Conservation (phyloP, 345 rosid species). For the Eucalyptus erythrocorys region DNA sequence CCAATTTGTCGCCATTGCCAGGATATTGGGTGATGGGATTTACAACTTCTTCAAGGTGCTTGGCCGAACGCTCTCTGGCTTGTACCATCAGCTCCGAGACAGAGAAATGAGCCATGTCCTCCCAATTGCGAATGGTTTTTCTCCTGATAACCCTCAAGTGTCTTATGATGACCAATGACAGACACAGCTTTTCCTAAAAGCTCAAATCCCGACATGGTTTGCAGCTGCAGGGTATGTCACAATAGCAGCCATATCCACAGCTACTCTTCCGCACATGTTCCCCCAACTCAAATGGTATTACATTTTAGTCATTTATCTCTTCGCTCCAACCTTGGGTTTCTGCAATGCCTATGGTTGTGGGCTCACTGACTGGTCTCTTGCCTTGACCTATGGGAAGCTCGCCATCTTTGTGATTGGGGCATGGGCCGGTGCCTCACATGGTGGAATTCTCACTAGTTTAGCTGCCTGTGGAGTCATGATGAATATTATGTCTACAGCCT, state of each 20-base stretch:
- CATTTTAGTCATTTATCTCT: constrained; percentile 7
- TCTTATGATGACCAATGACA: constrained; percentile 4
- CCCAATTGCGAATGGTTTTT: background rate
- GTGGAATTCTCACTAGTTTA: constrained; percentile 7
- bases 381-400: constrained; percentile 1
- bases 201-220: constrained; percentile 5
- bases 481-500: constrained; percentile 8
- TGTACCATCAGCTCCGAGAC: background rate
- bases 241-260: background rate
- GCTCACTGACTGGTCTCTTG: constrained; percentile 8
- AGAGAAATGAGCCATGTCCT: background rate
- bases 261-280: constrained; percentile 1
- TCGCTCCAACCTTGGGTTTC: constrained; percentile 3
- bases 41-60: constrained; percentile 8
- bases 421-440: constrained; percentile 5
- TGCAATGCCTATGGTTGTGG: constrained; percentile 15
- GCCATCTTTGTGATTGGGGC: constrained; percentile 9
- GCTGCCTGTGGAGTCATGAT: constrained; percentile 13
- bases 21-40: constrained; percentile 6
- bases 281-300: constrained; percentile 7
- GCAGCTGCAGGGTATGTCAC: background rate
- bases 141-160: background rate
- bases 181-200: background rate
- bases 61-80: background rate
- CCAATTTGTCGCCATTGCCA: background rate